These are phyloP conservation scores for Paramyrothecium roridum DNA, from an alignment of 2,329 filamentous ascomycete species.

Conservation along the genomic window DNA sequence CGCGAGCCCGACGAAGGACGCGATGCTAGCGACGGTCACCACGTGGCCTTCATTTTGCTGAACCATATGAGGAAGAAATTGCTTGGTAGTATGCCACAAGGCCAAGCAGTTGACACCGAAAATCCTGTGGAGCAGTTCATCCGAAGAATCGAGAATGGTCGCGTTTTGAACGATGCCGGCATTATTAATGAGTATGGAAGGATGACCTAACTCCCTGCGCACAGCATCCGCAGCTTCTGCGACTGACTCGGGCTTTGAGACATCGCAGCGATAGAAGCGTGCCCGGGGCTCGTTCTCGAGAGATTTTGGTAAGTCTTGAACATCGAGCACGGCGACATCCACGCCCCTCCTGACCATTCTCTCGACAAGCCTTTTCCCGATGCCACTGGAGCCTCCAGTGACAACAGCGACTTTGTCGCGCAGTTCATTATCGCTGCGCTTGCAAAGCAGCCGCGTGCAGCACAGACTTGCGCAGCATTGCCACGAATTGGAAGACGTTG, in stretches of 20 bases:
- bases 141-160: slow-evolving; percentile 53
- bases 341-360: slow-evolving; percentile 38
- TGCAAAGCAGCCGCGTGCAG: background rate
- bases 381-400: slow-evolving; percentile 40
- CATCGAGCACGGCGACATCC: slow-evolving; percentile 67
- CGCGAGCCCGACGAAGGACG: slow-evolving; percentile 56
- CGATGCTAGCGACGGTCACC: slow-evolving; percentile 66
- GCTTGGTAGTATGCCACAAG: slow-evolving; percentile 60
- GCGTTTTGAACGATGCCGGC: slow-evolving; percentile 60
- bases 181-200: slow-evolving; percentile 70
- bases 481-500: slow-evolving; percentile 26
- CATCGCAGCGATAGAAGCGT: slow-evolving; percentile 32
- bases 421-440: slow-evolving; percentile 28
- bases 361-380: slow-evolving; percentile 32
- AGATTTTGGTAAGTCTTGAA: slow-evolving; percentile 31
- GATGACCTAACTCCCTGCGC: slow-evolving; percentile 48
- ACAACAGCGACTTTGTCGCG: slow-evolving; percentile 38
- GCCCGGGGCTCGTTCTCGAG: slow-evolving; percentile 16
- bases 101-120: slow-evolving; percentile 67
- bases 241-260: slow-evolving; percentile 41
- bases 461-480: slow-evolving; percentile 9
- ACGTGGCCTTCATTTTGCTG: slow-evolving; percentile 65
- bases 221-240: slow-evolving; percentile 35
- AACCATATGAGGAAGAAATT: slow-evolving; percentile 66
- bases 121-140: slow-evolving; percentile 56